Conservation (phyloP, 805 yeast species). For the Wickerhamiella slavikovae region DNA sequence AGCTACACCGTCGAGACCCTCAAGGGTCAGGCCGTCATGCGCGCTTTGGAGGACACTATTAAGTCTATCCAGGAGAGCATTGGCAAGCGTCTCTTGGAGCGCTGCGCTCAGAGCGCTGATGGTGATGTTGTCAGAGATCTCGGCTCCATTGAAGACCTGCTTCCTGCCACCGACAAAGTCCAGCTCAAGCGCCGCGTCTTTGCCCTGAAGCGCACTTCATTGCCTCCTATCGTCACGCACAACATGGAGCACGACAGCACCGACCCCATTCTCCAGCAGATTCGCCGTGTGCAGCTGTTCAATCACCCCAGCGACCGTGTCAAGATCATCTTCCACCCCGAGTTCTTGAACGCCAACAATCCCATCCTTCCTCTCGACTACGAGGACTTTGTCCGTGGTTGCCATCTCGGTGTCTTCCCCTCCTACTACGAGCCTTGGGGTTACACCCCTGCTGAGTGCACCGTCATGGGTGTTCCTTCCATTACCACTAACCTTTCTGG, state of each 20-base stretch:
- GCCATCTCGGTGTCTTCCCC: constrained; percentile 96
- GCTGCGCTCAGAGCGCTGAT: constrained; percentile 40
- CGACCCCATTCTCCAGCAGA: constrained; percentile 82
- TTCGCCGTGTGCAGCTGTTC: constrained; percentile 78
- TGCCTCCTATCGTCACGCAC: constrained; percentile 94
- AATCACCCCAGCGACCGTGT: constrained; percentile 81
- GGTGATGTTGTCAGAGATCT: constrained; percentile 32
- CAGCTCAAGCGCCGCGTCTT: constrained; percentile 77
- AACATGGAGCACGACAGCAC: constrained; percentile 83
- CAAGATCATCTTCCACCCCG: constrained; percentile 93
- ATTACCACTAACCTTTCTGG: constrained; percentile 92
- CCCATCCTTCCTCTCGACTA: constrained; percentile 86
- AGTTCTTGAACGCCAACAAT: constrained; percentile 81
- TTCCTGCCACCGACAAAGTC: constrained; percentile 74
- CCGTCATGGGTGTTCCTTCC: constrained; percentile 98
- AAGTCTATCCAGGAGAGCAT: constrained; percentile 70
- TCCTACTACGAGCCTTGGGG: constrained; percentile 99
- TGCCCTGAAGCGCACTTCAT: constrained; percentile 70
- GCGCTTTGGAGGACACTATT: constrained; percentile 74
- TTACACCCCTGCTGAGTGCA: constrained; percentile 96
- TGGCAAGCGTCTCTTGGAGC: constrained; percentile 76
- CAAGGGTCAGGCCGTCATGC: constrained; percentile 88
- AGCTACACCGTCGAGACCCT: constrained; percentile 92
- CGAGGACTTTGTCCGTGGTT: constrained; percentile 94
- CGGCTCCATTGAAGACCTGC: constrained; percentile 56